Base-by-base conservation (phyloP, 2,329 filamentous ascomycete species). In the Fusarium lyarnte region DNA sequence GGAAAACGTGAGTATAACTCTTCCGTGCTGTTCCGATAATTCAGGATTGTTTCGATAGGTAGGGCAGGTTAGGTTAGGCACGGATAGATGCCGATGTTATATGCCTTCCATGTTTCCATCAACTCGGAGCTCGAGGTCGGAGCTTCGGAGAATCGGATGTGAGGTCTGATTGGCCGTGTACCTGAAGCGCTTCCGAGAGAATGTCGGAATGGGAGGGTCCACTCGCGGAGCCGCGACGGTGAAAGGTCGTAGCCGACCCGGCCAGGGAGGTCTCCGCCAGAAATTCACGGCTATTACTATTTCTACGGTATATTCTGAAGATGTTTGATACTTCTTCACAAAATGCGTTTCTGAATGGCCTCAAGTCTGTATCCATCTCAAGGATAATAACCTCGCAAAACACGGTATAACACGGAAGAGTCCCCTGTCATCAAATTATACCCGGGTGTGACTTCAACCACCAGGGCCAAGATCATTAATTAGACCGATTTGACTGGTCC, bases 121-220 rank as follows among this genome's bases (percentile, higher is more conserved):
- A 11, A 51, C 58, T 72, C 70, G 70, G 70, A 70, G 36, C 23
- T 69, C 36, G 43, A 16, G 60, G 71, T 76, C 74, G 74, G 74
- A 76, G 72, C 43, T 72, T 76, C 74, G 74, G 74, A 76, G 74
- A 54, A 69, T 72, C 65, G 70, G 67, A 58, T 59, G 49, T 66
- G 65, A 57, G 45, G 36, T 38, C 29, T 39, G 41, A 31, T 58
- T 58, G 27, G 39, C 36, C 51, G 23, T 31, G 67, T 61, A 67
- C 63, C 54, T 39, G 53, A 49, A 33, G 38, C 45, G 51, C 47
- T 49, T 63, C 57, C 58, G 52, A 51, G n/a, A 36, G 13, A 31
- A 36, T 19, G 33, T 49, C 54, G 57, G 62, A 49, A 42, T 27
- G n/a, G 31, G 54, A 31, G 29, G 65, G 55, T 45, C 62, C 64